Evolutionary conservation across 768 basidiomycete species (phyloP).

Genomic region (Lactarius vividus): DNA sequence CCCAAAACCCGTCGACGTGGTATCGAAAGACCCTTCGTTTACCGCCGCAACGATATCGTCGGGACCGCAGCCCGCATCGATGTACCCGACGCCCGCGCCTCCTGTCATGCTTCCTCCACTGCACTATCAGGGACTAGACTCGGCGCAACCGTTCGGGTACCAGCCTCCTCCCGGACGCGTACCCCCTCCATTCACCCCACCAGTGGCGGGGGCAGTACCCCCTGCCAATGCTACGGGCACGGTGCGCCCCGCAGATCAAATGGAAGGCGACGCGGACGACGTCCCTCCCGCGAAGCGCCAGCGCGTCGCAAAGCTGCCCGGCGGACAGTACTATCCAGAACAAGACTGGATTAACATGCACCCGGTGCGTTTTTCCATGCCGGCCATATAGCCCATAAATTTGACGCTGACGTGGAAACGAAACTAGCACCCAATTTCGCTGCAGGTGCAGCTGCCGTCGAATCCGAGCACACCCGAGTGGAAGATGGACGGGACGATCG

Average conservation of each 20-base stretch:
- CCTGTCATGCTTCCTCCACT: slow-evolving; percentile 77
- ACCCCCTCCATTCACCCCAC: slow-evolving; percentile 55
- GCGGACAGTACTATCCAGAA: slow-evolving; percentile 81
- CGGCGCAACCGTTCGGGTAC: slow-evolving; percentile 76
- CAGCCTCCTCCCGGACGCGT: slow-evolving; percentile 50
- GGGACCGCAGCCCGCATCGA: slow-evolving; percentile 86
- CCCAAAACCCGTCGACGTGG: slow-evolving; percentile 47
- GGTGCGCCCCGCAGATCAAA: slow-evolving; percentile 77
- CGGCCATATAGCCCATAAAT: neutral
- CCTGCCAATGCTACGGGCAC: slow-evolving; percentile 59
- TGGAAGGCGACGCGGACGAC: slow-evolving; percentile 64
- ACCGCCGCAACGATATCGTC: slow-evolving; percentile 86
- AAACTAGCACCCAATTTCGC: slow-evolving; percentile 74
- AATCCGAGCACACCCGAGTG: slow-evolving; percentile 86
- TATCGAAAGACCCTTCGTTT: slow-evolving; percentile 52
- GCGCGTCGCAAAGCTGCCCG: slow-evolving; percentile 80
- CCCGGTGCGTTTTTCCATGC: slow-evolving; percentile 49
- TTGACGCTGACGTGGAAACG: neutral
- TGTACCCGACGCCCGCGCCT: slow-evolving; percentile 55
- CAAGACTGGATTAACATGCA: slow-evolving; percentile 90
- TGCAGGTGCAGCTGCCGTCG: slow-evolving; percentile 79
- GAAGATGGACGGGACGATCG: slow-evolving; percentile 81
- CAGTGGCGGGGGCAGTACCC: slow-evolving; percentile 37
- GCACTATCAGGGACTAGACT: slow-evolving; percentile 78
- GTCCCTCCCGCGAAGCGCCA: slow-evolving; percentile 85